phyloP scores from a whole-genome alignment of 2,329 filamentous ascomycete species.

The Sporothrix curviconia region DNA sequence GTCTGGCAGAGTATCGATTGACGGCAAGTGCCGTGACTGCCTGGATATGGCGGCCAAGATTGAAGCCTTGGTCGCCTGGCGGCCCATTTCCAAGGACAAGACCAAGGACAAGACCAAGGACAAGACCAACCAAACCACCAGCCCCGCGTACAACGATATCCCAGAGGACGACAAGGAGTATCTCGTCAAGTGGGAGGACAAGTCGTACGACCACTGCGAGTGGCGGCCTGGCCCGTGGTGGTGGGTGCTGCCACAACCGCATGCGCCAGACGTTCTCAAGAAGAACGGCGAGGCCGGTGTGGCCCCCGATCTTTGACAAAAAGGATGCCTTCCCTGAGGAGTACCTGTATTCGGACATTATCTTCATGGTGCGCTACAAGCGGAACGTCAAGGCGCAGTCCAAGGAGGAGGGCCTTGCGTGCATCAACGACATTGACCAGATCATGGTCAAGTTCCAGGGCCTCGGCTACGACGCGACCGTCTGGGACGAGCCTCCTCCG shows the following conservation, averaged over 20 bases:
- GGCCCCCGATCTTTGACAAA: conserved; percentile 60
- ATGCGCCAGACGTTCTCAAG: conserved; percentile 70
- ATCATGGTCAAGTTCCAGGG: conserved; percentile 90
- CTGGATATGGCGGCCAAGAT: conserved; percentile 56
- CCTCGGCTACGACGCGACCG: conserved; percentile 79
- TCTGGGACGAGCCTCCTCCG: conserved; percentile 78
- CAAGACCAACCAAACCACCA: conserved; percentile 34
- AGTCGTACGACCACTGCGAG: conserved; percentile 72
- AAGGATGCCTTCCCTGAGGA: conserved; percentile 84
- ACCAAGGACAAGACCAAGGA: conserved; percentile 33
- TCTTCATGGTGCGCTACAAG: conserved; percentile 70
- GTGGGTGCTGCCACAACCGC: conserved; percentile 54
- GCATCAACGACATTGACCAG: conserved; percentile 64
- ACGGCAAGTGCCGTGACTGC: conserved; percentile 80
- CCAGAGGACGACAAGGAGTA: conserved; percentile 81
- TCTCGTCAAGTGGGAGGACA: conserved; percentile 76
- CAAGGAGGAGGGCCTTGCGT: conserved; percentile 57
- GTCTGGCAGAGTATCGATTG: conserved; percentile 65
- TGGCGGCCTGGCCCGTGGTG: conserved; percentile 89
- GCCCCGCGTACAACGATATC: conserved; percentile 42
- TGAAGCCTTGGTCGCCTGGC: conserved; percentile 79
- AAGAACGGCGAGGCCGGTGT: conserved; percentile 53
- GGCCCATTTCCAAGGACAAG: conserved; percentile 55
- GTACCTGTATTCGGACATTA: conserved; percentile 76
- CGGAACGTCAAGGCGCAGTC: conserved; percentile 27